Evolutionary conservation across 2,329 filamentous ascomycete genomes (phyloP).

Genomic region (Mollisia scopiformis): DNA sequence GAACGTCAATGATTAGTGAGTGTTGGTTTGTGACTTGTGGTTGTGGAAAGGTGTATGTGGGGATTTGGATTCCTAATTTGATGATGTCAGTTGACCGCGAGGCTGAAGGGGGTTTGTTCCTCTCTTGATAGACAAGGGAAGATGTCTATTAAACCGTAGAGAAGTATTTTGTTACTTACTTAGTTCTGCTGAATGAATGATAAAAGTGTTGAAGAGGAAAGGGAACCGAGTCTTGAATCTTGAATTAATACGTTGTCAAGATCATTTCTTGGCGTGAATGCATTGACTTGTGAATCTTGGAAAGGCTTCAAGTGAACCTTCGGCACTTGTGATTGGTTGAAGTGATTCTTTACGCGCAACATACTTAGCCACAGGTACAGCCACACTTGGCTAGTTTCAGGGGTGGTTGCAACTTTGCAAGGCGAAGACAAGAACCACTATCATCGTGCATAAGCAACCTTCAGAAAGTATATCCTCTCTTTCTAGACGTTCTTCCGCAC

Average conservation of each 20-base stretch:
- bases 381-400: conserved; percentile 1
- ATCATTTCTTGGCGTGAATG: neutral
- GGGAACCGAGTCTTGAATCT: too few species aligned
- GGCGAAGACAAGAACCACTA: neutral
- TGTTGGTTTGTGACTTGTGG: neutral
- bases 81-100: neutral
- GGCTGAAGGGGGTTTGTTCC: neutral
- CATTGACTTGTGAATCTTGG: neutral
- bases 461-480: too few species aligned
- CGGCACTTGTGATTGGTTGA: neutral
- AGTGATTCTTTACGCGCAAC: neutral
- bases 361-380: neutral
- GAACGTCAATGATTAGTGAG: neutral
- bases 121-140: neutral
- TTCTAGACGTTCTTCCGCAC: too few species aligned
- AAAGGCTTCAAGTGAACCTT: neutral
- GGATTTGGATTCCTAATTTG: neutral
- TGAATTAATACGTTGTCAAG: too few species aligned
- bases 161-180: neutral
- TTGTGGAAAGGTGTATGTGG: neutral
- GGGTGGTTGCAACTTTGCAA: neutral
- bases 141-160: too few species aligned
- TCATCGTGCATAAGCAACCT: neutral
- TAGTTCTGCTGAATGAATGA: too few species aligned
- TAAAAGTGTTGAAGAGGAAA: too few species aligned